phyloP scores from a whole-genome alignment of 1,139 yeast species.

The Taiozyma sp. region DNA sequence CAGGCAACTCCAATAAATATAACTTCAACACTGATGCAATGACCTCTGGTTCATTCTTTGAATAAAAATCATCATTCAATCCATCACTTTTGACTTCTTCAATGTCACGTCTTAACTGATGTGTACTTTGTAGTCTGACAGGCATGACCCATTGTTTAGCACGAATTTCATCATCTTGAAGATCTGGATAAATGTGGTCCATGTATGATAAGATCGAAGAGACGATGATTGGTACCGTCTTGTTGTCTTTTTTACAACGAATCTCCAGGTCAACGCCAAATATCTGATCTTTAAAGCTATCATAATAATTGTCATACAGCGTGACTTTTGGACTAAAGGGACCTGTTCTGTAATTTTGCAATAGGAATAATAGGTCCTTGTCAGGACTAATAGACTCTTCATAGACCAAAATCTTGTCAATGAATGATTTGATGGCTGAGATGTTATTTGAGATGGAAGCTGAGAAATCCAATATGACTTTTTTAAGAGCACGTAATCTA shows the following conservation, averaged over 20 bases:
- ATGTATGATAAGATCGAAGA: constrained; percentile 62
- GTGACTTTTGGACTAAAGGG: constrained; percentile 68
- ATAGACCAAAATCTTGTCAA: constrained; percentile 54
- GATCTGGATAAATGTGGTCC: constrained; percentile 69
- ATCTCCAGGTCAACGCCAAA: constrained; percentile 80
- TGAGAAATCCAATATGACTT: constrained; percentile 69
- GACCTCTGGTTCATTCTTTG: constrained; percentile 43
- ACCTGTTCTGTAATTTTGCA: constrained; percentile 73
- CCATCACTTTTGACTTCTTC: constrained; percentile 26
- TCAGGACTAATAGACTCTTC: constrained; percentile 72
- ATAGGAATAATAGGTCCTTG: constrained; percentile 60
- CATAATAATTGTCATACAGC: constrained; percentile 74
- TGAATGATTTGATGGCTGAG: constrained; percentile 49
- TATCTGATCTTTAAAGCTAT: constrained; percentile 64
- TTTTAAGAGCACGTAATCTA: constrained; percentile 69
- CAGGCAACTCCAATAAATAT: constrained; percentile 78
- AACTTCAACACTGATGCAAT: constrained; percentile 68
- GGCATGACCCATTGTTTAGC: constrained; percentile 67
- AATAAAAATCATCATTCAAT: constrained; percentile 17
- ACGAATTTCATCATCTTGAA: constrained; percentile 65
- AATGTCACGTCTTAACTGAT: constrained; percentile 47
- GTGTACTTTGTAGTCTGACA: constrained; percentile 59
- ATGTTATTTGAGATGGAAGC: constrained; percentile 60
- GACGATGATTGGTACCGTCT: constrained; percentile 67
- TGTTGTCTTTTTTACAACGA: constrained; percentile 68